phyloP scores from a whole-genome alignment of 129 eudicot genomes.

The Lactuca sativa region DNA sequence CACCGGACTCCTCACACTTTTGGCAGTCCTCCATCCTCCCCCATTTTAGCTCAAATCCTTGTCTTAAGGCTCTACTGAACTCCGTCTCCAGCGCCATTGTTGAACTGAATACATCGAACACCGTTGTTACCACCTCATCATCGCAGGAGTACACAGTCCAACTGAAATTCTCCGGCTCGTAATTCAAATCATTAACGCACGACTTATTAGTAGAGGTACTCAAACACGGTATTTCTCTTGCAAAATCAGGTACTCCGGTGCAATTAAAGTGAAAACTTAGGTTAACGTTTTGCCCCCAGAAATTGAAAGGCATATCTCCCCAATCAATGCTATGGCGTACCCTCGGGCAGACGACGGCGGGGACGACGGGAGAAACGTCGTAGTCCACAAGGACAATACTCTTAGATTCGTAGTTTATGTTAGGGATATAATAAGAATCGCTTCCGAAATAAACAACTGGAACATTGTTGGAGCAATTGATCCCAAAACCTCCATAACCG shows the following conservation, averaged over 20 bases:
- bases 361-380: constrained; percentile 1
- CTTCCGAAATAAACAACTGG: not conserved
- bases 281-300: not conserved
- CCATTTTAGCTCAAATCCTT: constrained; percentile 25
- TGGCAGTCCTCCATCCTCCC: not conserved
- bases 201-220: not conserved
- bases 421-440: not conserved
- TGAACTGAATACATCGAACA: not conserved
- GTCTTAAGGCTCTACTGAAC: not conserved
- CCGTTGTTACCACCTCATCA: constrained; percentile 27
- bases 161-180: not conserved
- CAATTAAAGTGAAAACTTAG: constrained; percentile 41
- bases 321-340: constrained; percentile 20
- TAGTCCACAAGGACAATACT: constrained; percentile 17
- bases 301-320: constrained; percentile 14
- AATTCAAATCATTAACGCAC: not conserved
- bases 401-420: not conserved
- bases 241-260: not conserved
- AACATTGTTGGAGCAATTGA: constrained; percentile 15
- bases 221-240: constrained; percentile 15
- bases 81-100: not conserved
- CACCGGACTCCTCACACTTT: not conserved
- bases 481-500: constrained; percentile 37
- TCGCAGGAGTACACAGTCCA: constrained; percentile 20
- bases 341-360: constrained; percentile 7